Percentiles rank a stretch among this genome's conserved stretches.
These are phyloP conservation scores for Saccharomycopsis amapae DNA, from an alignment of 805 yeast genomes.

Conservation along the genomic window DNA sequence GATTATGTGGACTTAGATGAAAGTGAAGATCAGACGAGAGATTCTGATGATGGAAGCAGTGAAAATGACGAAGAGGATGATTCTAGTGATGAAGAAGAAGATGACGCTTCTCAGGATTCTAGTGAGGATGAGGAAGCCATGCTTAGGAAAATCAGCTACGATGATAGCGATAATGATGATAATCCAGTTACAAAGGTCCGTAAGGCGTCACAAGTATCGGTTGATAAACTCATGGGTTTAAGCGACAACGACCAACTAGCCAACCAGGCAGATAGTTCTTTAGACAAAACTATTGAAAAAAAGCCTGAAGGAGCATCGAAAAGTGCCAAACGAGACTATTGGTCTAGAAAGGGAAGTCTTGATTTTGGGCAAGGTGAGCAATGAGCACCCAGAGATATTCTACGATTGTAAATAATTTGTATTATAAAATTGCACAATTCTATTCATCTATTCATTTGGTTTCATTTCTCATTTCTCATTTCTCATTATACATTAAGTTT, in stretches of 20 bases:
- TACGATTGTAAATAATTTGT: neutral
- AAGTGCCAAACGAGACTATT: slow-evolving; percentile 28
- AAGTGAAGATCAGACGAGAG: neutral
- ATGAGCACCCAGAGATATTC: neutral
- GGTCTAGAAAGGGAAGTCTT: slow-evolving; percentile 32
- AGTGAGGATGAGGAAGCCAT: neutral
- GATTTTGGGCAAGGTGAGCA: neutral
- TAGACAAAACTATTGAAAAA: neutral
- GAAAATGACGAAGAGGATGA: slow-evolving; percentile 26
- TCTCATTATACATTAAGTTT: neutral
- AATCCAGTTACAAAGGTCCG: neutral
- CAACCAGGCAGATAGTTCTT: neutral
- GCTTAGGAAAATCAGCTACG: no score
- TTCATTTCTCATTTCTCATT: no score
- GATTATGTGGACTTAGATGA: slow-evolving; percentile 5
- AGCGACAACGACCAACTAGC: neutral
- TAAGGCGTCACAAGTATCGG: no score
- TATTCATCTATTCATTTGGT: no score
- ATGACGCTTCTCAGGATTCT: neutral
- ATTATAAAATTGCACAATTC: neutral
- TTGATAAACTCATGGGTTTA: neutral
- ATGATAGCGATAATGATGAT: no score
- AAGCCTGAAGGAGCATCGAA: slow-evolving; percentile 12
- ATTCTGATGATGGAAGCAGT: slow-evolving; percentile 12
- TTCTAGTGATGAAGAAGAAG: slow-evolving; percentile 22